Evolutionary conservation across 139 green algal species (phyloP).

Genomic region (Chlamydomonas sp.): DNA sequence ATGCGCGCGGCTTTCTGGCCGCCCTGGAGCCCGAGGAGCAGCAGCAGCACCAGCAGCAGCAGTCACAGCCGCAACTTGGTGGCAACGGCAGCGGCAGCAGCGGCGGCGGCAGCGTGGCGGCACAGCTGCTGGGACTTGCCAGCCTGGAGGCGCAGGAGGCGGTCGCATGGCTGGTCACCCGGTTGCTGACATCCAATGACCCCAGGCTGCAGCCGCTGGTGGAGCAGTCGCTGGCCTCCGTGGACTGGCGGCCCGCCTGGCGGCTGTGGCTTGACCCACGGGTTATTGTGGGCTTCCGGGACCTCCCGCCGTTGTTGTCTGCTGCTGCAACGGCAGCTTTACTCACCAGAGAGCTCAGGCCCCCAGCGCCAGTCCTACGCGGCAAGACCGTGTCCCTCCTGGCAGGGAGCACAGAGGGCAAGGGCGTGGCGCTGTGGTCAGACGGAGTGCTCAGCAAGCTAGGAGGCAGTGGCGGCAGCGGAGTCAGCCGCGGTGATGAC

Average conservation of each 20-base stretch:
- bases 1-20: too few relatives aligned
- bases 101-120: too few relatives aligned
- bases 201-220: neutral
- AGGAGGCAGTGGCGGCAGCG: neutral
- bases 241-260: constrained; percentile 3
- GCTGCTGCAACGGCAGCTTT: too few relatives aligned
- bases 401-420: neutral
- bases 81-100: too few relatives aligned
- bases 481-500: neutral
- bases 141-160: neutral
- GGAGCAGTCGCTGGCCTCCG: neutral
- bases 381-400: too few relatives aligned
- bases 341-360: too few relatives aligned
- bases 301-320: neutral
- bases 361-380: too few relatives aligned
- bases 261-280: constrained; percentile 17
- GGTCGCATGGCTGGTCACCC: neutral
- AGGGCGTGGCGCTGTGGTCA: neutral
- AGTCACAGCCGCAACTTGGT: too few relatives aligned
- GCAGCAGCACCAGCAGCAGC: too few relatives aligned
- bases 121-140: too few relatives aligned
- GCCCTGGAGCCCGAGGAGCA: too few relatives aligned
- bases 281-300: neutral
- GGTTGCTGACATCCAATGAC: neutral
- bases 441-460: neutral